Base-by-base conservation (phyloP, 2,329 filamentous ascomycete genomes). In the Dactylellina sp. region DNA sequence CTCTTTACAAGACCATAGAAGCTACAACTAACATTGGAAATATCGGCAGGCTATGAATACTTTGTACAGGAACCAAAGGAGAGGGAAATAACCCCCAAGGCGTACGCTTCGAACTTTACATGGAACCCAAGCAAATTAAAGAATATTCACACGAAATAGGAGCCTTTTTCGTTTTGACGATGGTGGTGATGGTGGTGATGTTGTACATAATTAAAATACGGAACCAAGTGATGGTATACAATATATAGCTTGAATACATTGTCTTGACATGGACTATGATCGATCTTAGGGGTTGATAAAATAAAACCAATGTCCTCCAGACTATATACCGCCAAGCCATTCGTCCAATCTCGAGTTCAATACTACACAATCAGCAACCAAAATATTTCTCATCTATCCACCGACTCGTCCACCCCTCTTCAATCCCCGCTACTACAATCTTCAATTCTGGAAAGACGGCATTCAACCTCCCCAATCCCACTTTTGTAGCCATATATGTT, bases 61-160 rank as follows among this genome's bases (percentile, higher is more conserved):
- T 98, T 95, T 81, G 93, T 99, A 22, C 95, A 98, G 85, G 95
- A 98, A 84, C 94, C 95, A 37, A 96, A 97, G 80, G 88, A 88
- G 82, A 89, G 95, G 80, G 91, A 89, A 80, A 89, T 97, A 79
- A 84, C 88, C 14, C 91, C 93, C 75, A 99, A 99, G 88, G 91
- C 92, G 9, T 99, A 99, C 82, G 94, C 95, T 75, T 96, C 96
- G 83, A 97, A 98, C 84, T 99, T 98, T 83, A 62, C 75, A 47
- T 75, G 71, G 71, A 75, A 63, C 28, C 18, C 52, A 7, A 71
- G 57, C 46, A 76, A 77, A 39, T 49, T 79, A 37, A 78, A 78
- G 68, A 76, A 77, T 35, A 79, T 79, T 44, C 74, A 76, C 32
- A 77, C 78, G 5, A 79, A 79, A 70, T 79, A 78, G 52, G 49